A percentile compares a stretch with the other conserved stretches of the same genome.
These are phyloP conservation scores for Clonostachys byssicola DNA, from an alignment of 2,329 filamentous ascomycete genomes.

Conservation along the genomic window DNA sequence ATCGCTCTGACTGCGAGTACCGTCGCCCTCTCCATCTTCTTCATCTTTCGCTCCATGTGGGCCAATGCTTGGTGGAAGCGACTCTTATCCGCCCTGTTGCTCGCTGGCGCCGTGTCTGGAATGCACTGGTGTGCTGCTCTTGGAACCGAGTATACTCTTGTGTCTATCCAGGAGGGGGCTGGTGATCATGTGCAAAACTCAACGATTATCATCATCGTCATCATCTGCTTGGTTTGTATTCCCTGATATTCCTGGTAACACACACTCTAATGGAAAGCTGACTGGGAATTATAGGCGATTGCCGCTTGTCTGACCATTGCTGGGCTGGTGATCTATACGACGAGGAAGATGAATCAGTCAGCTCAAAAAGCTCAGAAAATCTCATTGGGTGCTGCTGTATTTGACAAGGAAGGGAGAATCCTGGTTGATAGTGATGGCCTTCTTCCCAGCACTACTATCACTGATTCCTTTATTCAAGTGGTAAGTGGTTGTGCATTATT, in stretches of 20 bases:
- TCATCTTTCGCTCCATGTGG: slow-evolving; percentile 74
- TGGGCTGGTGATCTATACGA: slow-evolving; percentile 47
- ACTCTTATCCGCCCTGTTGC: slow-evolving; percentile 57
- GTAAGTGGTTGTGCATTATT: no score
- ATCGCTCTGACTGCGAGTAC: slow-evolving; percentile 72
- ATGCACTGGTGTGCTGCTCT: slow-evolving; percentile 84
- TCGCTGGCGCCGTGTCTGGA: slow-evolving; percentile 72
- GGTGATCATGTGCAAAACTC: slow-evolving; percentile 51
- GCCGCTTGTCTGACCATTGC: slow-evolving; percentile 58
- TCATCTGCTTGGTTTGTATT: slow-evolving; percentile 60
- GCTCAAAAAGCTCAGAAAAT: slow-evolving; percentile 59
- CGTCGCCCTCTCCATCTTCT: slow-evolving; percentile 70
- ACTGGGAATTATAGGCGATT: slow-evolving; percentile 40
- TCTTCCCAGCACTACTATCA: slow-evolving; percentile 72
- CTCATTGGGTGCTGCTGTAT: slow-evolving; percentile 56
- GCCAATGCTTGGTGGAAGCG: slow-evolving; percentile 77
- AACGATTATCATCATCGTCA: slow-evolving; percentile 60
- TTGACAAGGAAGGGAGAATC: slow-evolving; percentile 62
- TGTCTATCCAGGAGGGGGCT: slow-evolving; percentile 22
- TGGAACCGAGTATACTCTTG: slow-evolving; percentile 64
- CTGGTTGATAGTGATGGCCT: slow-evolving; percentile 67
- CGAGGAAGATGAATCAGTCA: slow-evolving; percentile 46
- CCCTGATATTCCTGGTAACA: no score
- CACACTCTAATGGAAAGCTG: no score
- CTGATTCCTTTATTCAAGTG: slow-evolving; percentile 65